Evolutionary conservation across 1,284 basidiomycete species (phyloP).

Genomic region (Omphalotus olearius): DNA sequence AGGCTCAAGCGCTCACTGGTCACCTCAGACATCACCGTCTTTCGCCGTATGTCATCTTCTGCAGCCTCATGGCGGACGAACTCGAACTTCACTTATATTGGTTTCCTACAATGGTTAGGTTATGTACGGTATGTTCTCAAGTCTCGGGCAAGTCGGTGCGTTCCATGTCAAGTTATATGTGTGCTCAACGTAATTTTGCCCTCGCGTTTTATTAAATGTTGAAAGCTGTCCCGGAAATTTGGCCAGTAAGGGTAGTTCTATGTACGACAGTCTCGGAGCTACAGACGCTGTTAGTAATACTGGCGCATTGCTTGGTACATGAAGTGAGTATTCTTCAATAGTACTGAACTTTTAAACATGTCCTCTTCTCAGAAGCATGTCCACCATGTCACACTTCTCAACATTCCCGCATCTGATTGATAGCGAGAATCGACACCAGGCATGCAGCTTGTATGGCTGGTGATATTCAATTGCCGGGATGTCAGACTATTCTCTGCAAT

Average conservation of each 20-base stretch:
- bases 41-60: constrained; percentile 50
- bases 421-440: constrained; percentile 27
- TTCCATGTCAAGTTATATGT: constrained; percentile 2
- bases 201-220: constrained; percentile 41
- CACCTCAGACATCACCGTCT: constrained; percentile 67
- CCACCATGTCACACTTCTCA: no score
- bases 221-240: constrained; percentile 81
- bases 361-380: no score
- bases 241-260: constrained; percentile 71
- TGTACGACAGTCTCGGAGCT: constrained; percentile 69
- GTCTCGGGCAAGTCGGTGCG: constrained; percentile 74
- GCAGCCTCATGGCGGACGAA: neutral
- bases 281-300: constrained; percentile 91
- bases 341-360: no score
- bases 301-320: constrained; percentile 83
- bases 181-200: constrained; percentile 3
- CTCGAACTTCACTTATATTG: neutral
- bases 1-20: constrained; percentile 29
- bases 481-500: constrained; percentile 51
- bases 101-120: constrained; percentile 34
- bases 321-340: constrained; percentile 30
- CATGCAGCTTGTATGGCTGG: no score
- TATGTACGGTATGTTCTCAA: constrained; percentile 88
- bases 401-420: constrained; percentile 66
- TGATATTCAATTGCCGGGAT: no score